These are phyloP conservation scores for Hypoxylon sp. DNA, from an alignment of 2,329 filamentous ascomycete genomes.

Conservation along the genomic window DNA sequence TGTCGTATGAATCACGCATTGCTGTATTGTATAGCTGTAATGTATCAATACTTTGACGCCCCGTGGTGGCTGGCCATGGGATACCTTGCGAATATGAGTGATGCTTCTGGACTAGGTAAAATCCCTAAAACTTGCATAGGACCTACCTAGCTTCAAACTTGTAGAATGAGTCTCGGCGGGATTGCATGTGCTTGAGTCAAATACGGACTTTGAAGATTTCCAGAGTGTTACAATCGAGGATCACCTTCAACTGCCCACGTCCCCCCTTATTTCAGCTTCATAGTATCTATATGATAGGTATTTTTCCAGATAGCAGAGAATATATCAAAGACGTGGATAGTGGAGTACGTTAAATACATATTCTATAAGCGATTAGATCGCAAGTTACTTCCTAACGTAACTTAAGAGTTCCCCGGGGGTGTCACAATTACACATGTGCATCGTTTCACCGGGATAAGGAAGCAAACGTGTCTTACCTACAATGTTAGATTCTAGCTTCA, in stretches of 20 bases:
- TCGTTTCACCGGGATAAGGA: background rate
- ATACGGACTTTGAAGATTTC: background rate
- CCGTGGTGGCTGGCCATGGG: background rate
- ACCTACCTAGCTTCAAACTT: too few species aligned
- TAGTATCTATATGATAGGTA: background rate
- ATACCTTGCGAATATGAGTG: background rate
- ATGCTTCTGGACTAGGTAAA: background rate
- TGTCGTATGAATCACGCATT: conserved; percentile 6
- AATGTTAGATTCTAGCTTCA: background rate
- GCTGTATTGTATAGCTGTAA: conserved; percentile 34
- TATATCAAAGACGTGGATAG: too few species aligned
- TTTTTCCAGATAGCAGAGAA: background rate
- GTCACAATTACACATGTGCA: background rate
- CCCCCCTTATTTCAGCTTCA: background rate
- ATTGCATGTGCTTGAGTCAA: too few species aligned
- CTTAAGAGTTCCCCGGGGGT: background rate
- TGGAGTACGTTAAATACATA: background rate
- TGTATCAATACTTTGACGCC: conserved; percentile 25
- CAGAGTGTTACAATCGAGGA: background rate
- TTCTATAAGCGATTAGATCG: background rate
- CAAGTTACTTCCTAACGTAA: background rate
- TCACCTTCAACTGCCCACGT: background rate
- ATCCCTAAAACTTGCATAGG: background rate
- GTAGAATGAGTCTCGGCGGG: too few species aligned
- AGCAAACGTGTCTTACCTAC: background rate